Evolutionary conservation across 768 basidiomycete genomes (phyloP), one percentile per base, ranked within the genome.

Genomic region (Lactifluus subvellereus): DNA sequence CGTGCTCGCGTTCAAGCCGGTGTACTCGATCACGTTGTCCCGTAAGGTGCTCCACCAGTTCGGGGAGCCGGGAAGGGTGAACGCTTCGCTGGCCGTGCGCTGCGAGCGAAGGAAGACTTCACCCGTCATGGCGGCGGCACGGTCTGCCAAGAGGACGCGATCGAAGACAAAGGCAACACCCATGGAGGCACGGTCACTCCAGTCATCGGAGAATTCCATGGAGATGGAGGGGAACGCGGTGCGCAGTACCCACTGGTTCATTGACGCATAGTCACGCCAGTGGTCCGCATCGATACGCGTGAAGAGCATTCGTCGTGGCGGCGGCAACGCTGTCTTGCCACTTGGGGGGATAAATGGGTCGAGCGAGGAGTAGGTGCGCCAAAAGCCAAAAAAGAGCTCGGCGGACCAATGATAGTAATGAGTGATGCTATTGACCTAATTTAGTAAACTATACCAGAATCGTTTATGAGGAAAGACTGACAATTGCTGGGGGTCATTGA

Each of bases 331-430:
- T 1, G 91, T 90, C 52, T 81, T 81, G 8, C 91, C 93, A 50
- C 79, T 75, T 0, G 82, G 67, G 2, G 84, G 74, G 56, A 95
- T 93, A 22, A 73, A 74, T 1, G 83, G 81, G 71, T 94, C 92
- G 11, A 96, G 77, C 2, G 90, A 85, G 38, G 91, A 63, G 72
- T 95, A 96, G 0, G 93, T 86, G 8, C 92, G 82, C 94, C 94
- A 96, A 68, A 95, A 83, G 45, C 94, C 94, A 66, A 92, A 91
- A 77, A 90, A 88, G 20, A 94, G 82, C 71, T 98, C 94, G 4
- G 94, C 94, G 37, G 88, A 84, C 84, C 90, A 94, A 70, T 98
- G 94, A 72, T 94, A 96, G 72, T 95, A 96, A 74, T 96, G 94
- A 1, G 88, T 89, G 60, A 96, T 81, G 75, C 90, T 92, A 27